Conservation (phyloP, 495 filamentous ascomycete species). For the Jackrogersella multiformis region DNA sequence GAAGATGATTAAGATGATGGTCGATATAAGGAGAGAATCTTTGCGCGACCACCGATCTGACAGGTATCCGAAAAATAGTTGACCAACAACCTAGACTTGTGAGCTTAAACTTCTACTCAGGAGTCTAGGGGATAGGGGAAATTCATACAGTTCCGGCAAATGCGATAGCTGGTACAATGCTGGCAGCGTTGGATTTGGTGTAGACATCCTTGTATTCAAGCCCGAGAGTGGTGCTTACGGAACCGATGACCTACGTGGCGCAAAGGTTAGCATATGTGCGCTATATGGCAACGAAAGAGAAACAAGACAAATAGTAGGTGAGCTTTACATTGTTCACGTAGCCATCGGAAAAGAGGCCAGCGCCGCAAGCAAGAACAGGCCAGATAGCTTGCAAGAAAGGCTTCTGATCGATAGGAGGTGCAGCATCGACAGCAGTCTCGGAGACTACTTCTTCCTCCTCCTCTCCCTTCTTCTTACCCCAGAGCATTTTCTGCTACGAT, state of each 20-base stretch:
- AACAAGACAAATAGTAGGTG: constrained; percentile 41
- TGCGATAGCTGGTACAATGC: constrained; percentile 78
- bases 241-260: constrained; percentile 75
- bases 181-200: constrained; percentile 68
- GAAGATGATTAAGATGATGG: constrained; percentile 83
- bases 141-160: constrained; percentile 79
- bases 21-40: constrained; percentile 81
- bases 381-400: constrained; percentile 47
- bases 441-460: constrained; percentile 13
- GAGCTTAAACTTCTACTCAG: constrained; percentile 5
- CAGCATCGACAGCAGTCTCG: constrained; percentile 10
- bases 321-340: constrained; percentile 77
- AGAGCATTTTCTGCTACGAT: constrained; percentile 20
- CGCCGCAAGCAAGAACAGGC: constrained; percentile 80
- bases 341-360: constrained; percentile 89
- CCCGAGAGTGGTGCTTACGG: constrained; percentile 75
- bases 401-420: constrained; percentile 44
- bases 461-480: constrained; percentile 30
- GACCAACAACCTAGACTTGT: constrained; percentile 67
- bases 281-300: no score
- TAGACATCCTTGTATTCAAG: constrained; percentile 72
- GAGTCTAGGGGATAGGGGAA: not conserved
- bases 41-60: constrained; percentile 86
- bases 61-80: constrained; percentile 82
- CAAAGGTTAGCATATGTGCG: constrained; percentile 19